Evolutionary conservation across 192 early-diverging fungal genomes (phyloP), one percentile per base, ranked within the genome.

Genomic region (Backusella macrospora): DNA sequence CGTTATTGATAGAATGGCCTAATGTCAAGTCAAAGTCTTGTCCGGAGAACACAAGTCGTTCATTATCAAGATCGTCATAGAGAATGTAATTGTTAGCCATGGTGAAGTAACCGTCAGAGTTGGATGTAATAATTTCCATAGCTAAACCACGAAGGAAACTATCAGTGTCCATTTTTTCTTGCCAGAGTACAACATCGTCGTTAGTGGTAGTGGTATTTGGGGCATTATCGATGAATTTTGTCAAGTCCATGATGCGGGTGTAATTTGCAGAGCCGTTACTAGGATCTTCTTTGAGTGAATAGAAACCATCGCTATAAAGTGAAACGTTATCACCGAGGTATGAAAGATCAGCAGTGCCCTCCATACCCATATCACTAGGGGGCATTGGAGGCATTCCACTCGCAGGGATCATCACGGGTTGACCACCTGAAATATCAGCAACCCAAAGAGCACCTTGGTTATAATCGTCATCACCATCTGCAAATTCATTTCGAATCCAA

Each of bases 401-500:
- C 0, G 2, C 49, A 23, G 16, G n/a, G 15, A 0, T 8, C 9
- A 9, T 4, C 39, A 13, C 29, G 13, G 14, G 4, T 42, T 76
- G 7, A 5, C 59, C 14, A 48, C 49, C 43, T 44, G 42, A 44
- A 37, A 73, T 15, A 43, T 44, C 70, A n/a, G 43, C 64, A 13
- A 52, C 37, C 26, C 14, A 69, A 13, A 69, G 16, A 0, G 49
- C 69, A 4, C 44, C 69, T 74, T 43, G 68, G 49, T 46, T 42
- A 72, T 29, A 75, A 44, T 38, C 68, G 23, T 37, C 75, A 68
- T 71, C 71, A 75, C 73, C 80, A 69, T 18, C 70, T 70, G 34
- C 73, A 76, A 23, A 73, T 13, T 39, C 71, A 72, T 23, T 73
- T 72, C 21, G 75, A 70, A 46, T 29, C 76, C 77, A 81, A 71